Evolutionary conservation across 306 rosid genomes (phyloP).

Genomic region (Chamaecrista fasciculata): DNA sequence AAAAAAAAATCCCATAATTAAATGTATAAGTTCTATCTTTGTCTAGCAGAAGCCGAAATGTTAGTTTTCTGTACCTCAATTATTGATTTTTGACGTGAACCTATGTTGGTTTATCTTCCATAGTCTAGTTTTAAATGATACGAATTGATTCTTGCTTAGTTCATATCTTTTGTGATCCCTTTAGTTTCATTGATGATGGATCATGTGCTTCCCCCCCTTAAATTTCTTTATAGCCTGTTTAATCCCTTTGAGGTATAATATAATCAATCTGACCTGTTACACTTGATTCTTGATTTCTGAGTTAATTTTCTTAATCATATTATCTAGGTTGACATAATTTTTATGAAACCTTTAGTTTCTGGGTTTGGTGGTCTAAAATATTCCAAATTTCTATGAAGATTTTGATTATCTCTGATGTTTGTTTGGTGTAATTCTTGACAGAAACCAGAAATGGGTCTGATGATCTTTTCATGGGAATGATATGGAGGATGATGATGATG

Average conservation of each 20-base stretch:
- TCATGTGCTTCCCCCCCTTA: neutral
- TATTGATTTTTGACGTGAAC: neutral
- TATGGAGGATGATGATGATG: constrained; percentile 65
- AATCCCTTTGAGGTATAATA: neutral
- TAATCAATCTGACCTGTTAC: neutral
- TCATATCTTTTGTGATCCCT: neutral
- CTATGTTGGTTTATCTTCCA: neutral
- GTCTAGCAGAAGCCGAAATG: neutral
- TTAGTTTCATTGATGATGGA: neutral
- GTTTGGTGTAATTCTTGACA: constrained; percentile 18
- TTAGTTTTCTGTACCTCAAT: neutral
- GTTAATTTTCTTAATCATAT: neutral
- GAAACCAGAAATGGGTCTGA: constrained; percentile 15
- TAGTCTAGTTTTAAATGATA: neutral
- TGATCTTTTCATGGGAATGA: constrained; percentile 27
- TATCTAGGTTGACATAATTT: constrained; percentile 25
- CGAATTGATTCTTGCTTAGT: constrained; percentile 1
- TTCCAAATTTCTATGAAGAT: neutral
- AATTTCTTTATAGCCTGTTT: neutral
- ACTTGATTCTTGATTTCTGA: too few relatives aligned
- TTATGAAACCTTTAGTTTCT: constrained; percentile 11
- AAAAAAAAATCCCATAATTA: constrained; percentile 16
- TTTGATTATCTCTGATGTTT: constrained; percentile 4
- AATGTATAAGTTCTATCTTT: constrained; percentile 1
- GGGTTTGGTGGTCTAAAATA: neutral